Base-by-base conservation (phyloP, 768 basidiomycete genomes). In the Lactifluus hygrophoroides region DNA sequence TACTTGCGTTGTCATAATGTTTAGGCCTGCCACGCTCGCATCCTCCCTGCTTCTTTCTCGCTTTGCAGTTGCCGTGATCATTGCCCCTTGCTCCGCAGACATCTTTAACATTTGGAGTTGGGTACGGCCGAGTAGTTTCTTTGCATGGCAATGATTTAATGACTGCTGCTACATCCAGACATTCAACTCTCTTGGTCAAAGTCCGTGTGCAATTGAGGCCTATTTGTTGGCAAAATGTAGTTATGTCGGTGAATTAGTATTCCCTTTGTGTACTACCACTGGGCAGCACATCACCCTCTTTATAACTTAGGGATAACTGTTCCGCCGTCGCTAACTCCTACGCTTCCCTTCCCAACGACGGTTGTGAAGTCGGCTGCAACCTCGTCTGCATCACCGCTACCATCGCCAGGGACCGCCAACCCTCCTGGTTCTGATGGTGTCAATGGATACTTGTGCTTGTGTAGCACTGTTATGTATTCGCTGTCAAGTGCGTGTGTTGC, bases 401-500 rank as follows among this genome's bases (percentile, higher is more conserved):
- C n/a, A n/a, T n/a, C n/a, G n/a, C n/a, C n/a, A 9, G 58, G 57
- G 27, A 40, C 27, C 46, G 25, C 37, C 32, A 54, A 59, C 21
- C 13, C 5, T 0, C n/a, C n/a, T n/a, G n/a, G n/a, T n/a, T n/a
- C n/a, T n/a, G n/a, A n/a, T n/a, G 53, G n/a, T 25, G 0, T 4
- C 19, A 47, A 50, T 11, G 6, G 30, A 34, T 37, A 59, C 27
- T 0, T 44, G 47, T 59, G 58, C 58, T 49, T 49, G 53, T 59
- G 58, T 21, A 59, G 23, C 53, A 54, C 53, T 0, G 21, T 59
- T 9, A 10, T 25, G 11, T 59, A 59, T 34, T 47, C 37, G 4
- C 58, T 59, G 14, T 8, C 54, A 19, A 59, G 58, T 5, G 58
- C 58, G 14, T 59, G 58, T 21, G 49, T 43, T 4, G 51, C 47